Evolutionary conservation across 257 asterid genomes (phyloP).

Genomic region (Petunia secreta): DNA sequence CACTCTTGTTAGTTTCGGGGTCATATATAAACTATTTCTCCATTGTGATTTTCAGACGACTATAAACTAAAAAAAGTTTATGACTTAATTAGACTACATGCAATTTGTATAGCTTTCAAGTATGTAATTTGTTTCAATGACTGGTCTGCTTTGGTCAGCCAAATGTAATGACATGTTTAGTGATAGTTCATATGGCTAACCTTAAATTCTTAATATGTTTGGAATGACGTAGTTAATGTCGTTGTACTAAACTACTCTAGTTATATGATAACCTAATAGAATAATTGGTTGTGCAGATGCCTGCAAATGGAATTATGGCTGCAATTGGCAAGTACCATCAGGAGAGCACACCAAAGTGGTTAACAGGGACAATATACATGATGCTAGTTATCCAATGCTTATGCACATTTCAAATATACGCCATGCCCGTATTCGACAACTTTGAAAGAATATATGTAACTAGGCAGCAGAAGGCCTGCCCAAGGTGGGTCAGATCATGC

Average conservation of each 20-base stretch:
- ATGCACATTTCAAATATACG: conserved; percentile 71
- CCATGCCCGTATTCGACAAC: conserved; percentile 71
- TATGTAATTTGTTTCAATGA: background rate
- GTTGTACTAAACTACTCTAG: background rate
- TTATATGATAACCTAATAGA: background rate
- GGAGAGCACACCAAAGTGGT: conserved; percentile 43
- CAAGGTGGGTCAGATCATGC: conserved; percentile 54
- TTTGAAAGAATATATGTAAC: conserved; percentile 47
- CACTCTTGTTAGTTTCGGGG: background rate
- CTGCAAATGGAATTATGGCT: conserved; percentile 39
- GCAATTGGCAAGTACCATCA: conserved; percentile 41
- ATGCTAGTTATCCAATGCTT: conserved; percentile 48
- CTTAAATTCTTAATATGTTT: no score
- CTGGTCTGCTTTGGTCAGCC: background rate
- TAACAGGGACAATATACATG: conserved; percentile 40
- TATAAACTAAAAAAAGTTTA: no score
- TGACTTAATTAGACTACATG: background rate
- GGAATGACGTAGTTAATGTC: no score
- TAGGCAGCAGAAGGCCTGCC: conserved; percentile 53
- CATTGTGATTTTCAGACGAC: background rate
- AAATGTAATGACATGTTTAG: no score
- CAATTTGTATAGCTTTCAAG: background rate
- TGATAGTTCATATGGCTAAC: no score
- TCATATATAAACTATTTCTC: no score
- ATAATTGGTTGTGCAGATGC: conserved; percentile 36